phyloP scores from a whole-genome alignment of 2,329 filamentous ascomycete genomes.

The Pseudogymnoascus sp. region DNA sequence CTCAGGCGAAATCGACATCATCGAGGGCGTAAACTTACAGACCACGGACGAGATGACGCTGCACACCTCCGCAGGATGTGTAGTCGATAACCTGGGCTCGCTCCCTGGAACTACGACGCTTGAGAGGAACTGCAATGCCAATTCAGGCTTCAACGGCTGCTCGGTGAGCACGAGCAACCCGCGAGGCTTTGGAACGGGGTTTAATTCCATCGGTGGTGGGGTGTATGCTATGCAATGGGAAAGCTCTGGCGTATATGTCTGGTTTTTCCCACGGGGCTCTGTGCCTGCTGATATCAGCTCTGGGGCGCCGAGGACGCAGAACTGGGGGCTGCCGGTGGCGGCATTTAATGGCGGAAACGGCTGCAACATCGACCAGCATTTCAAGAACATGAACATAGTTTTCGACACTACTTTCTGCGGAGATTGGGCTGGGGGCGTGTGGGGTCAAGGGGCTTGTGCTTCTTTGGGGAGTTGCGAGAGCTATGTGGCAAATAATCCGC shows the following conservation, averaged over 20 bases:
- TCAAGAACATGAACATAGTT: constrained; percentile 64
- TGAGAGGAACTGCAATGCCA: constrained; percentile 38
- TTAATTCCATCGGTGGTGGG: constrained; percentile 61
- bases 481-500: constrained; percentile 66
- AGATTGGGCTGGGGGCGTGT: constrained; percentile 54
- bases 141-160: constrained; percentile 38
- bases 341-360: constrained; percentile 54
- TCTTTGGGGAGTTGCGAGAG: constrained; percentile 58
- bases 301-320: constrained; percentile 50
- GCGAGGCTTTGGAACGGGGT: constrained; percentile 54
- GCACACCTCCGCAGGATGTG: constrained; percentile 48
- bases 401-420: constrained; percentile 75
- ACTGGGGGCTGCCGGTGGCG: constrained; percentile 64
- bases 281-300: constrained; percentile 60
- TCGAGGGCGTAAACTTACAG: constrained; percentile 62
- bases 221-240: constrained; percentile 70
- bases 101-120: constrained; percentile 36
- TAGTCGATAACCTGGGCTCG: constrained; percentile 33
- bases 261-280: constrained; percentile 63
- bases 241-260: constrained; percentile 59
- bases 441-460: constrained; percentile 47
- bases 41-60: constrained; percentile 54
- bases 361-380: constrained; percentile 62
- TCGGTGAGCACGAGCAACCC: constrained; percentile 32
- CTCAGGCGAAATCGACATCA: constrained; percentile 61